These are phyloP conservation scores for Boletus eberwhitei DNA, from an alignment of 768 basidiomycete genomes.

Conservation along the genomic window DNA sequence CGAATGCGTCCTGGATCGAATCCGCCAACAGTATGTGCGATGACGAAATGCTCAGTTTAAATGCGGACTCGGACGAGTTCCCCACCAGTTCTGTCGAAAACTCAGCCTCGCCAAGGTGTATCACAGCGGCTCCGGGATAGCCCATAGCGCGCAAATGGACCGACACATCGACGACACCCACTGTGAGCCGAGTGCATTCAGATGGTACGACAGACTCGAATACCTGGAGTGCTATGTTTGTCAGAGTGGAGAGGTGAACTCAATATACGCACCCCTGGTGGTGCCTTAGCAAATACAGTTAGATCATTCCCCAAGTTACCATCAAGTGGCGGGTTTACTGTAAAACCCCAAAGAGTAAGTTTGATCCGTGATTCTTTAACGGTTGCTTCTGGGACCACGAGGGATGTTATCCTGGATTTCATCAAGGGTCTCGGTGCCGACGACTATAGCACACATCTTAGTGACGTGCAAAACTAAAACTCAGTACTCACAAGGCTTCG, in stretches of 20 bases:
- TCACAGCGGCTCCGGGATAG: constrained; percentile 61
- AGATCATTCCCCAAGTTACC: constrained; percentile 62
- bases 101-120: constrained; percentile 63
- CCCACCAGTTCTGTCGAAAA: constrained; percentile 73
- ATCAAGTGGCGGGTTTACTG: constrained; percentile 59
- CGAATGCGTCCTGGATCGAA: constrained; percentile 38
- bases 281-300: constrained; percentile 65
- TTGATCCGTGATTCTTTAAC: constrained; percentile 80
- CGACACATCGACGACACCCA: constrained; percentile 66
- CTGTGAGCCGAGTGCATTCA: constrained; percentile 71
- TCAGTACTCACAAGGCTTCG: constrained; percentile 52
- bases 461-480: background rate
- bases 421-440: constrained; percentile 48
- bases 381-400: constrained; percentile 52
- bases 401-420: constrained; percentile 65
- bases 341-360: constrained; percentile 60
- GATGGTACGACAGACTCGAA: constrained; percentile 93
- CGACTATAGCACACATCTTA: constrained; percentile 33
- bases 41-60: constrained; percentile 47
- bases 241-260: background rate
- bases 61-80: constrained; percentile 52
- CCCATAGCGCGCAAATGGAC: constrained; percentile 55
- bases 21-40: constrained; percentile 55
- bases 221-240: constrained; percentile 42
- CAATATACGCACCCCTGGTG: constrained; percentile 72